Percentiles rank a stretch among this genome's conserved stretches.
Conservation (phyloP, 2,329 filamentous ascomycete genomes). For the Aspergillus quadricinctus region DNA sequence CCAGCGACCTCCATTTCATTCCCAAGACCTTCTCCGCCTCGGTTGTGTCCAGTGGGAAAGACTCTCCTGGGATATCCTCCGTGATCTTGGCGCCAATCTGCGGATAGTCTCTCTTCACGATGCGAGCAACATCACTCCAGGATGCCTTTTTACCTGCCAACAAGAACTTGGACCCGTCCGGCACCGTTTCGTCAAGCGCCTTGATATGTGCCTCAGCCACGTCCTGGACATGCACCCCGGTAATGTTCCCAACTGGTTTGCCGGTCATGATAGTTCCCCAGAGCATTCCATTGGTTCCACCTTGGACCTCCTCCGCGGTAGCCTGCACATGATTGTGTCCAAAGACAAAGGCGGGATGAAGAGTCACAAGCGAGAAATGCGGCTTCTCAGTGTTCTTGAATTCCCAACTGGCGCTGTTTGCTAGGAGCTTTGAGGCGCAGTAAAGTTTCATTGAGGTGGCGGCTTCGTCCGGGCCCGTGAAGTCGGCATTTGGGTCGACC, state of each 20-base stretch:
- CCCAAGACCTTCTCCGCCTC: constrained; percentile 12
- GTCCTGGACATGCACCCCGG: constrained; percentile 18
- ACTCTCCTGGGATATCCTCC: not conserved
- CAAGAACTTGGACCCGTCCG: constrained; percentile 11
- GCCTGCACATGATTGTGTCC: constrained; percentile 13
- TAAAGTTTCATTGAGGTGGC: constrained; percentile 2
- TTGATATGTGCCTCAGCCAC: constrained; percentile 19
- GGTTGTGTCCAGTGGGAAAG: constrained; percentile 1
- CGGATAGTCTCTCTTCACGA: constrained; percentile 11
- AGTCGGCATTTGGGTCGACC: not conserved
- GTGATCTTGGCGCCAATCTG: constrained; percentile 1
- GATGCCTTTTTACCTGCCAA: constrained; percentile 2
- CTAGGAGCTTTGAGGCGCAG: constrained; percentile 13
- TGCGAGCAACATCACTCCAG: constrained; percentile 11
- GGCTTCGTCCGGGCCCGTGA: not conserved
- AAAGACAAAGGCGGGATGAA: constrained; percentile 17
- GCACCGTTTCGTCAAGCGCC: constrained; percentile 2
- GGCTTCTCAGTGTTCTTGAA: constrained; percentile 6
- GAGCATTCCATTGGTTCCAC: constrained; percentile 7
- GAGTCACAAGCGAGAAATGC: constrained; percentile 10
- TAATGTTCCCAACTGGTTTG: constrained; percentile 1
- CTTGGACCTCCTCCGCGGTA: not conserved
- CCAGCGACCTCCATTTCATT: constrained; percentile 6
- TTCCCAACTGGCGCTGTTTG: constrained; percentile 14
- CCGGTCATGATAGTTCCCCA: constrained; percentile 5